Conservation (phyloP, 2,329 filamentous ascomycete species). For the Colletotrichum coccodes region DNA sequence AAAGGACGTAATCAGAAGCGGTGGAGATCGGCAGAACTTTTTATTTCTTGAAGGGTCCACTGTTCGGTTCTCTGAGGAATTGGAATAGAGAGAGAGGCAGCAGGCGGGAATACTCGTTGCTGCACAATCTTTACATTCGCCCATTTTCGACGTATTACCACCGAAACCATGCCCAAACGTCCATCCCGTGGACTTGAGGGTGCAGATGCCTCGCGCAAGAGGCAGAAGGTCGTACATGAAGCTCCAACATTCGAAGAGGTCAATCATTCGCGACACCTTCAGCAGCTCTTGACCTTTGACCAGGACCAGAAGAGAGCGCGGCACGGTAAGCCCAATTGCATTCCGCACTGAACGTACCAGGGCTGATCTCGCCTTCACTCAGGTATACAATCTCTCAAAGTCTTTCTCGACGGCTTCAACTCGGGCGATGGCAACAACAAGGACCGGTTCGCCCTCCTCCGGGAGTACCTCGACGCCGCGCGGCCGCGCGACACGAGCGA, state of each 20-base stretch:
- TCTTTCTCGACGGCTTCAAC: constrained; percentile 74
- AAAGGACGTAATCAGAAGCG: constrained; percentile 10
- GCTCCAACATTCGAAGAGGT: constrained; percentile 70
- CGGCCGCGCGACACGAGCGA: constrained; percentile 57
- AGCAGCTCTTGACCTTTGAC: constrained; percentile 74
- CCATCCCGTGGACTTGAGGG: constrained; percentile 51
- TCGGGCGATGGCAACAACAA: constrained; percentile 59
- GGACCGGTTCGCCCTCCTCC: constrained; percentile 67
- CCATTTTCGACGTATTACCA: neutral
- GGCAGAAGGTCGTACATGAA: constrained; percentile 66
- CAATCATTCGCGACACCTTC: constrained; percentile 72
- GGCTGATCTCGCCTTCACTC: neutral
- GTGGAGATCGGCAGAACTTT: constrained; percentile 33
- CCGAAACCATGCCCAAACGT: constrained; percentile 56
- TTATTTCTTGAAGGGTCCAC: constrained; percentile 34
- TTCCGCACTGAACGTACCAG: neutral
- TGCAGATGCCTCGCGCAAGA: constrained; percentile 57
- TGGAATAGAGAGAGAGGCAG: neutral
- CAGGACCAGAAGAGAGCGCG: constrained; percentile 75
- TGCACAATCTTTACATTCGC: neutral
- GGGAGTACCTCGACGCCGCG: constrained; percentile 72
- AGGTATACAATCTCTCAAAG: constrained; percentile 77
- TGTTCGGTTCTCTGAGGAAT: neutral
- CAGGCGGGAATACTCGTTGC: neutral
- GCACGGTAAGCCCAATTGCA: constrained; percentile 60